Conservation (phyloP, 345 rosid genomes). For the Gynandropsis gynandra region DNA sequence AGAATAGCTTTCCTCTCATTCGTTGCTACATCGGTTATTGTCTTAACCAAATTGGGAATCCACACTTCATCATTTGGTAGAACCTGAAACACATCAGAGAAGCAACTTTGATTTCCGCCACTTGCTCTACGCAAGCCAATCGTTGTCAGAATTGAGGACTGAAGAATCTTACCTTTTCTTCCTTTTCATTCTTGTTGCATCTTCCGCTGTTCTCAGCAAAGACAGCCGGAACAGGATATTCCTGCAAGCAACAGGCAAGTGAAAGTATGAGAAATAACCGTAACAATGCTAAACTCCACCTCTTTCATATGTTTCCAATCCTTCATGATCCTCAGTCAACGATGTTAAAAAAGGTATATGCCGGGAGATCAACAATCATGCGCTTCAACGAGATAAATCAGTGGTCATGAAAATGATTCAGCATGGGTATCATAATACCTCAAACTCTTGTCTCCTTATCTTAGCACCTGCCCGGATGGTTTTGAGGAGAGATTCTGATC, state of each 20-base stretch:
- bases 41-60: constrained; percentile 61
- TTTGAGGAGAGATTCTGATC: constrained; percentile 66
- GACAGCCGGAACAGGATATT: constrained; percentile 40
- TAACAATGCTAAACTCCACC: too few relatives aligned
- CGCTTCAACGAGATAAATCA: neutral
- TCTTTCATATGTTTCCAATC: too few relatives aligned
- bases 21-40: constrained; percentile 53
- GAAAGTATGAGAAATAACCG: constrained; percentile 4
- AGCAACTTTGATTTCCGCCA: neutral
- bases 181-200: constrained; percentile 70
- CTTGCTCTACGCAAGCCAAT: neutral
- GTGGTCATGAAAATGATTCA: neutral
- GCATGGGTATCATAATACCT: constrained; percentile 32
- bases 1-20: constrained; percentile 44
- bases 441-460: constrained; percentile 45
- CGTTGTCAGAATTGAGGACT: constrained; percentile 6
- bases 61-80: constrained; percentile 66
- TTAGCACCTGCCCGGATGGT: constrained; percentile 49
- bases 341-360: too few relatives aligned
- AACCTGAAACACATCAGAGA: constrained; percentile 30
- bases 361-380: too few relatives aligned
- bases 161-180: constrained; percentile 52
- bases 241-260: constrained; percentile 32
- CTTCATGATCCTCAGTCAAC: too few relatives aligned
- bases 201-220: constrained; percentile 82